These are phyloP conservation scores for Euphrasia confusa DNA, from an alignment of 257 asterid species.

Conservation along the genomic window DNA sequence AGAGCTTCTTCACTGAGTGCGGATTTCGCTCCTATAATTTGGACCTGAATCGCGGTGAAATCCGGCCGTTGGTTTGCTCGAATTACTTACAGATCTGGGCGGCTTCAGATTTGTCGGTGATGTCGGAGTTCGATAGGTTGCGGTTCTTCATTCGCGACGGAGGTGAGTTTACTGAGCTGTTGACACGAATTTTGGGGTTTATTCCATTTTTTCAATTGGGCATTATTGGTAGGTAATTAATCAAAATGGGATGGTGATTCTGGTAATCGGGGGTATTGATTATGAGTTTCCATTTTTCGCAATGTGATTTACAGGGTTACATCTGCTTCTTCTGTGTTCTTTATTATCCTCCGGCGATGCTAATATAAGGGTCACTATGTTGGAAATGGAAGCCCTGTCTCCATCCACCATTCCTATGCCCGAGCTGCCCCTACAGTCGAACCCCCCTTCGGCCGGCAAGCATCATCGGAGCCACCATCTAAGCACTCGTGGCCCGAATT, in stretches of 20 bases:
- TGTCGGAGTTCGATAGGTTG: slow-evolving; percentile 34
- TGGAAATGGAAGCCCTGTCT: slow-evolving; percentile 33
- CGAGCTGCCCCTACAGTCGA: slow-evolving; percentile 39
- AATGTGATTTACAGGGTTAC: slow-evolving; percentile 42
- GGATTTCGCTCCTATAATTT: slow-evolving; percentile 27
- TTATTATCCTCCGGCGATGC: slow-evolving; percentile 40
- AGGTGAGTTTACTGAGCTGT: slow-evolving; percentile 35
- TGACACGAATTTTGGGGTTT: not conserved
- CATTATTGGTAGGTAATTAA: too few species aligned
- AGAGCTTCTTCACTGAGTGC: slow-evolving; percentile 25
- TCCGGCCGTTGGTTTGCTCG: slow-evolving; percentile 23
- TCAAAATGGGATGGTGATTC: too few species aligned
- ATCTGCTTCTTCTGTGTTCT: slow-evolving; percentile 43
- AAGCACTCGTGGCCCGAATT: slow-evolving; percentile 36
- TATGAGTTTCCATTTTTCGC: slow-evolving; percentile 15
- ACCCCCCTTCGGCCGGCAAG: slow-evolving; percentile 34
- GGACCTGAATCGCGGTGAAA: slow-evolving; percentile 19
- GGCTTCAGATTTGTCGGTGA: slow-evolving; percentile 37
- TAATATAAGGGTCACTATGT: slow-evolving; percentile 29
- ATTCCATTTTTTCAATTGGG: slow-evolving; percentile 1
- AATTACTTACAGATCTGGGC: slow-evolving; percentile 42
- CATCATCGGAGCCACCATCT: slow-evolving; percentile 28
- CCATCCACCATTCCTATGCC: slow-evolving; percentile 33
- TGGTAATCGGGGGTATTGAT: not conserved
- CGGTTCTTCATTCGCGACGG: slow-evolving; percentile 24